A percentile compares a stretch with the other conserved stretches of the same genome.
Evolutionary conservation across 2,329 filamentous ascomycete species (phyloP).

Genomic region (Hymenoscyphus fraxineus): DNA sequence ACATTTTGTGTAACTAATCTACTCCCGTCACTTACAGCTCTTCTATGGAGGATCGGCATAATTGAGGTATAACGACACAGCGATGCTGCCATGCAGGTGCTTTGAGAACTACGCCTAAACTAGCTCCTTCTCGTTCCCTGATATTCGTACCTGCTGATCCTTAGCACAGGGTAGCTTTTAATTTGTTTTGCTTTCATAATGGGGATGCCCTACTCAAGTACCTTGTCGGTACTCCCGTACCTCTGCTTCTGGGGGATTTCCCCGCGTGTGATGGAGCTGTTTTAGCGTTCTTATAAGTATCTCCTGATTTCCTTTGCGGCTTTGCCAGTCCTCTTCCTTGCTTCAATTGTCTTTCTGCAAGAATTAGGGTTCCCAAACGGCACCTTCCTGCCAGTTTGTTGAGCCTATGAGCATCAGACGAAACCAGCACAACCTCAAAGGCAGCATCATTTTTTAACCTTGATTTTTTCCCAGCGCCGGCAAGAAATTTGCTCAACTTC

Average conservation of each 20-base stretch:
- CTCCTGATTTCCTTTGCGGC: not conserved
- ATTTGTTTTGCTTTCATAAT: not conserved
- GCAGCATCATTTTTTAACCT: not conserved
- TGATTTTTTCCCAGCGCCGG: no score
- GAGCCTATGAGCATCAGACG: constrained; percentile 7
- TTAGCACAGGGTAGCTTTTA: not conserved
- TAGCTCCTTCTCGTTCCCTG: not conserved
- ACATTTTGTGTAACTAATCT: not conserved
- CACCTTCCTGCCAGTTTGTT: constrained; percentile 7
- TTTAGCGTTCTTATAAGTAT: constrained; percentile 1
- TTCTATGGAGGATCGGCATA: not conserved
- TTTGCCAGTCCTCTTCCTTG: not conserved
- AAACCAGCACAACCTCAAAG: constrained; percentile 8
- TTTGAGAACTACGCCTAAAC: not conserved
- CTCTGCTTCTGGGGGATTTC: not conserved
- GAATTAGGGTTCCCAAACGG: not conserved
- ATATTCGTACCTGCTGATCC: not conserved
- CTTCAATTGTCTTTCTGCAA: not conserved
- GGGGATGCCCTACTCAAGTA: not conserved
- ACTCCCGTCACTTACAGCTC: not conserved
- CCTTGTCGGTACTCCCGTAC: not conserved
- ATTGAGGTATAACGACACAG: not conserved
- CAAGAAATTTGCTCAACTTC: not conserved
- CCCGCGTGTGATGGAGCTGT: not conserved
- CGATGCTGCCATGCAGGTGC: not conserved